Evolutionary conservation across 176 grass and related monocot species (phyloP).

Genomic region (Zoysia japonica): DNA sequence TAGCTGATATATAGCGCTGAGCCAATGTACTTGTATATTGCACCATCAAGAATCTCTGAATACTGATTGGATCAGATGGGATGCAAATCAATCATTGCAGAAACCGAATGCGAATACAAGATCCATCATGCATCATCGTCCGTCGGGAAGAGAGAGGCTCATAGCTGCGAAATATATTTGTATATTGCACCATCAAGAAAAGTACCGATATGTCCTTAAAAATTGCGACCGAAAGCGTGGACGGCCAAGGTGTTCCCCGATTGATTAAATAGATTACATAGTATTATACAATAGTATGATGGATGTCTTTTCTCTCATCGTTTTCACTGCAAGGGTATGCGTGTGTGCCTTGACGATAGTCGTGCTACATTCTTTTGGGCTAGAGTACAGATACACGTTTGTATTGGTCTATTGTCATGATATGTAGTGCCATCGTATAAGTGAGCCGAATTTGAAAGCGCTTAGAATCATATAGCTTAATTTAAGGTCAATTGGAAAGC

Average conservation of each 20-base stretch:
- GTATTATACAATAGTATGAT: not conserved
- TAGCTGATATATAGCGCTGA: no score
- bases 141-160: slow-evolving; percentile 30
- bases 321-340: slow-evolving; percentile 27
- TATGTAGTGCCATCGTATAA: slow-evolving; percentile 26
- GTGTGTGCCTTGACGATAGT: slow-evolving; percentile 10
- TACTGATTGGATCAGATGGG: slow-evolving; percentile 34
- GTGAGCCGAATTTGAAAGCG: not conserved
- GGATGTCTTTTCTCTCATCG: slow-evolving; percentile 16
- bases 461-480: slow-evolving; percentile 31
- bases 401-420: slow-evolving; percentile 25
- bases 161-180: slow-evolving; percentile 14
- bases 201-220: slow-evolving; percentile 24
- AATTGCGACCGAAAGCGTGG: slow-evolving; percentile 30
- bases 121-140: slow-evolving; percentile 3
- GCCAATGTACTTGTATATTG: no score
- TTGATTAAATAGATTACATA: slow-evolving; percentile 3
- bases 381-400: slow-evolving; percentile 20
- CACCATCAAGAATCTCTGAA: not conserved
- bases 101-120: slow-evolving; percentile 8
- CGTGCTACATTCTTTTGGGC: slow-evolving; percentile 31
- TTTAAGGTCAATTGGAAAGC: slow-evolving; percentile 17
- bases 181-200: slow-evolving; percentile 35
- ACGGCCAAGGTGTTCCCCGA: not conserved
- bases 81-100: slow-evolving; percentile 27